Base-by-base conservation (phyloP, 1,139 yeast genomes). In the Debaryomyces sp. region DNA sequence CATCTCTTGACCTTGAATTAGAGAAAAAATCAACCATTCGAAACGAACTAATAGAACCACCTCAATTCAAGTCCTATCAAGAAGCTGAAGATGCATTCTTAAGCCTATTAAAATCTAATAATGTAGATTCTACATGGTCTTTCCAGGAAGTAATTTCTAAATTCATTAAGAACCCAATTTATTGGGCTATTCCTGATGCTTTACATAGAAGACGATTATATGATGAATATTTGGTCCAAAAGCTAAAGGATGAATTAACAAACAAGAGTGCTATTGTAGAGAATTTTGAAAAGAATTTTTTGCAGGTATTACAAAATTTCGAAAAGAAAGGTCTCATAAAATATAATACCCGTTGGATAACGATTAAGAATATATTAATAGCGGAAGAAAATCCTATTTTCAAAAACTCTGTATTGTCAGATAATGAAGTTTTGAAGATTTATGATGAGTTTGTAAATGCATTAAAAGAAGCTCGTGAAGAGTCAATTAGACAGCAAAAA, bases 61-160 rank as follows among this genome's bases (percentile, higher is more conserved):
- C 63, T 1, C 49, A 48, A 38, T 56, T 46, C 23, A 54, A 54
- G 17, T 42, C 68, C 1, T 54, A 54, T 33, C 65, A 67, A 22
- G 78, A 73, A 10, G 79, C 79, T 1, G 78, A 76, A 44, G 61
- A 61, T 5, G 72, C 67, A 5, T 90, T 85, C 60, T 57, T 73
- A n/a, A 61, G 67, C 2, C 69, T 89, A 74, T 68, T 91, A 17
- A 64, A 69, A 34, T 80, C 77, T 1, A 65, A 75, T 37, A 68
- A 75, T 6, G 88, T 89, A 1, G 91, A 86, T 59, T 78, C 87
- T 0, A 80, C 89, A 0, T 88, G 94, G 92, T 77, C 95, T 0
- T 91, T 90, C 67, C 81, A 80, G 48, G 74, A 75, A 49, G 87
- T 86, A 0, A 83, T 91, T 72, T 69, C 80, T n/a, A 75, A 72